phyloP scores from a whole-genome alignment of 371 early-diverging fungal genomes.

The Rhizopus sp. region DNA sequence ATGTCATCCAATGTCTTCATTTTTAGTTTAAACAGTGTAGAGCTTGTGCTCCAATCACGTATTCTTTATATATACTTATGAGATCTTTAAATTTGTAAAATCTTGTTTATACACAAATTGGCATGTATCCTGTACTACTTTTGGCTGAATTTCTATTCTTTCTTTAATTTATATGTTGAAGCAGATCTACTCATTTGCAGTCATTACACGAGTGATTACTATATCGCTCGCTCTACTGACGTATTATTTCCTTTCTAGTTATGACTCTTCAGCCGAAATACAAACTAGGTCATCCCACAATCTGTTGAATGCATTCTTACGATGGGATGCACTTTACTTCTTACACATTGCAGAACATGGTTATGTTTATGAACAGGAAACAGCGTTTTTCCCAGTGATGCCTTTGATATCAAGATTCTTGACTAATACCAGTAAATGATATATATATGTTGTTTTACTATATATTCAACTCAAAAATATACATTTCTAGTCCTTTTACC shows the following conservation, averaged over 20 bases:
- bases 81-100: no score
- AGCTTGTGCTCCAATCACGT: no score
- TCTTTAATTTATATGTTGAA: slow-evolving; percentile 16
- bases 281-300: slow-evolving; percentile 11
- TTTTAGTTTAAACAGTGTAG: no score
- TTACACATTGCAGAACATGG: slow-evolving; percentile 78
- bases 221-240: slow-evolving; percentile 23
- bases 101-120: no score
- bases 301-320: slow-evolving; percentile 58
- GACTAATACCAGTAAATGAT: slow-evolving; percentile 45
- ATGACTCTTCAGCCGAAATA: slow-evolving; percentile 49
- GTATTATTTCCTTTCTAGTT: slow-evolving; percentile 31
- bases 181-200: slow-evolving; percentile 33
- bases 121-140: no score
- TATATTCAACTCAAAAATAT: not conserved
- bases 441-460: not conserved
- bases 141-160: not conserved
- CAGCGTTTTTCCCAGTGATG: slow-evolving; percentile 91
- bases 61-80: no score
- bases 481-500: slow-evolving; percentile 41
- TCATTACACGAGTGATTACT: slow-evolving; percentile 27
- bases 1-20: no score
- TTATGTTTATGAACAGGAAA: slow-evolving; percentile 87
- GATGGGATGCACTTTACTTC: slow-evolving; percentile 96
- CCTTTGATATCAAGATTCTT: slow-evolving; percentile 65